Percentiles rank a stretch among this genome's conserved stretches.
phyloP scores from a whole-genome alignment of 1,139 yeast species.

The Scheffersomyces lignicola region DNA sequence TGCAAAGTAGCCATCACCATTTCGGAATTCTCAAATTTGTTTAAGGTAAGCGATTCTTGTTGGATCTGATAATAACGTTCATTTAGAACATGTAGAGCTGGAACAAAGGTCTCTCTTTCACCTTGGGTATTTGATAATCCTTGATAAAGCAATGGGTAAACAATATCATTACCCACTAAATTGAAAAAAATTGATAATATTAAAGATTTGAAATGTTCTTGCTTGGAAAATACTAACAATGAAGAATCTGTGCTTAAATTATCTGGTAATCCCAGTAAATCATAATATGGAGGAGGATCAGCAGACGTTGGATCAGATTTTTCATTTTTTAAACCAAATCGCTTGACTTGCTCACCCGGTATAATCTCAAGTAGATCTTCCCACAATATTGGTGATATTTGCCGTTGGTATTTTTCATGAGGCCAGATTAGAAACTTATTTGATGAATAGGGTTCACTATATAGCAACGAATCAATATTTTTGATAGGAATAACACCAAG shows the following conservation, averaged over 20 bases:
- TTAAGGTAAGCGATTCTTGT: slow-evolving; percentile 26
- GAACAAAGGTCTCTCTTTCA: slow-evolving; percentile 40
- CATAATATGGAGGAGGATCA: slow-evolving; percentile 30
- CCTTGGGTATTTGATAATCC: slow-evolving; percentile 37
- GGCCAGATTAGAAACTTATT: slow-evolving; percentile 40
- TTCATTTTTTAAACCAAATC: slow-evolving; percentile 31
- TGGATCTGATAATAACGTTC: slow-evolving; percentile 34
- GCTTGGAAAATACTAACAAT: slow-evolving; percentile 35
- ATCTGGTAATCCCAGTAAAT: slow-evolving; percentile 31
- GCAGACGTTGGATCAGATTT: slow-evolving; percentile 20
- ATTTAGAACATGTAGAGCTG: slow-evolving; percentile 37
- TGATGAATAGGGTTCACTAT: slow-evolving; percentile 25
- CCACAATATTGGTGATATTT: slow-evolving; percentile 3
- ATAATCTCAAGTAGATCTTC: slow-evolving; percentile 12
- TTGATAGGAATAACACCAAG: slow-evolving; percentile 36
- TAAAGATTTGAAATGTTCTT: slow-evolving; percentile 28
- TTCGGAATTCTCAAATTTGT: slow-evolving; percentile 6
- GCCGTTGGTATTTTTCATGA: slow-evolving; percentile 15
- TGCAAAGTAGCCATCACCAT: slow-evolving; percentile 20
- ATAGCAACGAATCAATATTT: slow-evolving; percentile 30
- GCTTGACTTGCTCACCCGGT: slow-evolving; percentile 28
- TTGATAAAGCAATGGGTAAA: slow-evolving; percentile 34
- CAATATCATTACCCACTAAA: slow-evolving; percentile 26
- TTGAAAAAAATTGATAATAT: slow-evolving; percentile 35
- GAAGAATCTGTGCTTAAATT: slow-evolving; percentile 35